Evolutionary conservation across 139 green algal species (phyloP).

Genomic region (Micractinium sp.): DNA sequence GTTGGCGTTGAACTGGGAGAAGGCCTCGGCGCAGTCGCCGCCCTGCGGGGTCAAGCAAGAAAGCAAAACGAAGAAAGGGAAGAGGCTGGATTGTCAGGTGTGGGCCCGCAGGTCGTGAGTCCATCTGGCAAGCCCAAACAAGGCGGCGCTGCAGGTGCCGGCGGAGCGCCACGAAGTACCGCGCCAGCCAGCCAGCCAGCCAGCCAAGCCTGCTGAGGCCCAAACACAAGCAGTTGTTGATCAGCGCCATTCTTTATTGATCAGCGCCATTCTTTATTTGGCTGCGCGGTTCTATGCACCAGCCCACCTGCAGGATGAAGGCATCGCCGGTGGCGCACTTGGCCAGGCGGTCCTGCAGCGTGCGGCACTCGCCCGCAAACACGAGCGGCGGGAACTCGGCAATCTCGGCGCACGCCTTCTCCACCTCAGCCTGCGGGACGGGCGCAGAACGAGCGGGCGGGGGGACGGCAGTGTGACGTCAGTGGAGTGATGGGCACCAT

Average conservation of each 20-base stretch:
- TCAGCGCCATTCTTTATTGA: no score
- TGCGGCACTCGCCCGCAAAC: conserved; percentile 97
- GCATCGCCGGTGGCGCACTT: conserved; percentile 84
- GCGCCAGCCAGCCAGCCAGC: not conserved
- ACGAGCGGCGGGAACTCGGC: conserved; percentile 89
- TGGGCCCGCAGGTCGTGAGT: not conserved
- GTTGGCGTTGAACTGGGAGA: conserved; percentile 96
- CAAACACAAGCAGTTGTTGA: no score
- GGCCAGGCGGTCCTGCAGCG: conserved; percentile 88
- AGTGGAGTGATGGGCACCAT: conserved; percentile 86
- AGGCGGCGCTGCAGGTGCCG: not conserved
- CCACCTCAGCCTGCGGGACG: conserved; percentile 54
- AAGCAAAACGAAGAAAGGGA: not conserved
- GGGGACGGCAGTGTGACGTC: conserved; percentile 44
- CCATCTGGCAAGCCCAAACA: not conserved
- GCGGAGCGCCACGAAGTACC: not conserved
- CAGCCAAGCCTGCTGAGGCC: no score
- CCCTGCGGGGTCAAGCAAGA: conserved; percentile 78
- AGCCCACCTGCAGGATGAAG: conserved; percentile 65
- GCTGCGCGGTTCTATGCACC: no score
- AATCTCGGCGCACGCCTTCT: conserved; percentile 73
- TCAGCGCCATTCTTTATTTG: no score
- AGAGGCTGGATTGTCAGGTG: not conserved
- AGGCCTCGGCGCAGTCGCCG: conserved; percentile 98
- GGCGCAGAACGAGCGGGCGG: conserved; percentile 32